Percentiles rank a stretch among this genome's conserved stretches.
phyloP scores from a whole-genome alignment of 2,329 filamentous ascomycete genomes.

The Pseudocercospora fuligena region DNA sequence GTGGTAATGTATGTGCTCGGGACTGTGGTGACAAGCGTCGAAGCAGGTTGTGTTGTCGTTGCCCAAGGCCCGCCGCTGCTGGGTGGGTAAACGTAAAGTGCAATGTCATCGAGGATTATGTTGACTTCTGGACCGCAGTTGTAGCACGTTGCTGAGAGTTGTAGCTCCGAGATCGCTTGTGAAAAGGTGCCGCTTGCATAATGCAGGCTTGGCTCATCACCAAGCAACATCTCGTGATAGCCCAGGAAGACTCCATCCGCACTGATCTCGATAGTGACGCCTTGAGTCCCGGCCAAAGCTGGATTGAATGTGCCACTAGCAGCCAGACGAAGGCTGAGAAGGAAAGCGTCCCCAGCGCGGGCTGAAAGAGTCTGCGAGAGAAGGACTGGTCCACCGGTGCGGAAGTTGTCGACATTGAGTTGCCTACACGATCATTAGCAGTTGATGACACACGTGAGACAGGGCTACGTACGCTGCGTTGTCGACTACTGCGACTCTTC shows the following conservation, averaged over 20 bases:
- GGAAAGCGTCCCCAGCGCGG: neutral
- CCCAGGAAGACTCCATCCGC: neutral
- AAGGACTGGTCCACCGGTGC: neutral
- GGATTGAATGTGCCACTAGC: neutral
- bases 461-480: neutral
- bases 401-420: neutral
- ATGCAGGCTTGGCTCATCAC: neutral
- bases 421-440: neutral
- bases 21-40: neutral
- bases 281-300: neutral
- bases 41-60: too few species aligned
- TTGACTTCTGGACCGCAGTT: neutral
- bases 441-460: neutral
- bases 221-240: neutral
- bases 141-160: neutral
- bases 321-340: neutral
- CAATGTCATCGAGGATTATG: neutral
- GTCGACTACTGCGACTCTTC: neutral
- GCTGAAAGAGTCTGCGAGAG: neutral
- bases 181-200: neutral
- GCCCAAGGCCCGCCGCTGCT: neutral
- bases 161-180: neutral
- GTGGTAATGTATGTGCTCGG: neutral
- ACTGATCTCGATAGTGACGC: neutral
- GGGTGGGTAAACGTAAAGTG: neutral